Evolutionary conservation across 495 filamentous ascomycete genomes (phyloP), one percentile per base, ranked within the genome.

Genomic region (Cladorrhinum samala): DNA sequence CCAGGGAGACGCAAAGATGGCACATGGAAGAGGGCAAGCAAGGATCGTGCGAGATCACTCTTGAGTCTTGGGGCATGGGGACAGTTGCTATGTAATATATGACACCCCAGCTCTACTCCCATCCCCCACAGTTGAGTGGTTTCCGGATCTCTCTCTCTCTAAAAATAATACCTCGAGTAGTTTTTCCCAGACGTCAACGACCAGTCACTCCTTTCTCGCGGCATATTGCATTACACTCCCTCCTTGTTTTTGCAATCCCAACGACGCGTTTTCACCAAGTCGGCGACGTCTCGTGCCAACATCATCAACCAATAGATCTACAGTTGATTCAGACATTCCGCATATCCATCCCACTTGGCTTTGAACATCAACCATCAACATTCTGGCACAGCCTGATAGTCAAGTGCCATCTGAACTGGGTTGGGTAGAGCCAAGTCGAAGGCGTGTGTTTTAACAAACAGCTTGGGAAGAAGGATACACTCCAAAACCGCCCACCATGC

Each of bases 81-180:
- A 33, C 21, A 47, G 30, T 30, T 47, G 54, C 53, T 58, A 58
- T 58, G 53, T 54, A 58, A 58, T 58, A 58, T 58, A 58, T 54
- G 56, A 47, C 9, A 50, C 33, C 51, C 51, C 23, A 33, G 56
- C 14, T 27, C 56, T 48, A 33, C 11, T 33, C 27, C 56, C 56
- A 24, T 49, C 46, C 56, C 50, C 47, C 37, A 39, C 47, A 39
- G 24, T 50, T 47, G 33, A 25, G 37, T 49, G 36, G 36, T 36
- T 45, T 21, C 11, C 16, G 46, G 23, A 36, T 39, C 41, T 53
- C 20, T 42, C 39, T n/a, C 19, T 57, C 45, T 38, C 39, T 40
- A 41, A 42, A 21, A 40, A 57, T 14, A 45, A 36, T 17, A 50
- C 17, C 43, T 9, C 38, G 20, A 24, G 18, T 50, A 23, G 17